These are phyloP conservation scores for Tolypocladium ophioglossoides DNA, from an alignment of 2,329 filamentous ascomycete species.

Conservation along the genomic window DNA sequence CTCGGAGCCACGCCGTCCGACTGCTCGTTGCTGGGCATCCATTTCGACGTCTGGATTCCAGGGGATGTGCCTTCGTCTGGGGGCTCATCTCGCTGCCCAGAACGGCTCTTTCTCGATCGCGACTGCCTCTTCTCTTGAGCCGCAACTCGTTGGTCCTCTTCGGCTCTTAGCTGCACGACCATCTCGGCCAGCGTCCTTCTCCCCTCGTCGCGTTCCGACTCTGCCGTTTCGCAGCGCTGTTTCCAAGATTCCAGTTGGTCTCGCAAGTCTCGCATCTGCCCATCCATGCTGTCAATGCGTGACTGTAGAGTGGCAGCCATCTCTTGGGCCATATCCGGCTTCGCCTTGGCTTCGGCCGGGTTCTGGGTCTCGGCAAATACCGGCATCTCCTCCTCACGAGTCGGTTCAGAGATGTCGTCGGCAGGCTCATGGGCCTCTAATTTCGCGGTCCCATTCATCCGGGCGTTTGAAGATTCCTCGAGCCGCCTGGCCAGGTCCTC, in stretches of 20 bases:
- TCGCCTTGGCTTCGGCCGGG: neutral
- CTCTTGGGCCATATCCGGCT: slow-evolving; percentile 9
- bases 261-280: slow-evolving; percentile 73
- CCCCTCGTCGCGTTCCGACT: slow-evolving; percentile 62
- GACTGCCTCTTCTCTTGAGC: slow-evolving; percentile 29
- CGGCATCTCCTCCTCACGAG: neutral
- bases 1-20: slow-evolving; percentile 10
- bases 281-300: slow-evolving; percentile 64
- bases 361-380: slow-evolving; percentile 9
- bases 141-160: slow-evolving; percentile 39
- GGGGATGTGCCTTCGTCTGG: slow-evolving; percentile 8
- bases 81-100: slow-evolving; percentile 7
- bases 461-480: slow-evolving; percentile 37
- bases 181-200: slow-evolving; percentile 76
- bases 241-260: slow-evolving; percentile 71
- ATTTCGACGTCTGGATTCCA: neutral
- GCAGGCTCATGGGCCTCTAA: slow-evolving; percentile 12
- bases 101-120: slow-evolving; percentile 15
- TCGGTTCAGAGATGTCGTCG: slow-evolving; percentile 3
- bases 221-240: slow-evolving; percentile 67
- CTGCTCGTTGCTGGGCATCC: neutral
- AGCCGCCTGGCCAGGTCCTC: slow-evolving; percentile 71
- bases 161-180: slow-evolving; percentile 71
- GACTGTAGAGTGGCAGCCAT: slow-evolving; percentile 37
- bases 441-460: slow-evolving; percentile 17